Percentiles rank a stretch among this genome's conserved stretches.
Evolutionary conservation across 441 rosid species (phyloP).

Genomic region (Hypseocharis bilobata): DNA sequence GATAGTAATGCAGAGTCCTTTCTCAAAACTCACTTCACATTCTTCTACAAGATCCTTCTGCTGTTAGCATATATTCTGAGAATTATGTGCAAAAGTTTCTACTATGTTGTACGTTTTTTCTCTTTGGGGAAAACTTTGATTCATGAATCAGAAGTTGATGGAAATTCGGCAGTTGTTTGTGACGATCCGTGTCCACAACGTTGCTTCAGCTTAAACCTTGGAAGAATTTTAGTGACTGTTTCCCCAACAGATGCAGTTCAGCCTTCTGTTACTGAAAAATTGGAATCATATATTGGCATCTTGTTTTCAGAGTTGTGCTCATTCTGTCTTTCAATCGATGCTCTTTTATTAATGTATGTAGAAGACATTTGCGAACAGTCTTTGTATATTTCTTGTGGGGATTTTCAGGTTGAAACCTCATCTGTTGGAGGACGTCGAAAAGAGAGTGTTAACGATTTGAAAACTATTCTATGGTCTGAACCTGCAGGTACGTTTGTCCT

Average conservation of each 20-base stretch:
- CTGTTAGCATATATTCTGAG: constrained; percentile 35
- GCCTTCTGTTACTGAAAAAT: constrained; percentile 27
- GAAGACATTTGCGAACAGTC: constrained; percentile 42
- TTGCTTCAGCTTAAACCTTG: constrained; percentile 42
- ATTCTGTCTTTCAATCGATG: constrained; percentile 48
- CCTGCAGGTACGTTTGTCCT: constrained; percentile 42
- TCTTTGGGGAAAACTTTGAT: constrained; percentile 21
- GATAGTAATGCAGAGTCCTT: constrained; percentile 26
- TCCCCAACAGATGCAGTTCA: constrained; percentile 30
- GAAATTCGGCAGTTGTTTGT: constrained; percentile 25
- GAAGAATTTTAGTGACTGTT: constrained; percentile 38
- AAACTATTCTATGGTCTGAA: constrained; percentile 47
- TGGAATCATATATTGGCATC: constrained; percentile 32
- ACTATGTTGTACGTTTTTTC: constrained; percentile 26
- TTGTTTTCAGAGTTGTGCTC: constrained; percentile 35
- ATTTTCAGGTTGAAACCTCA: constrained; percentile 40
- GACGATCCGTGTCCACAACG: constrained; percentile 28
- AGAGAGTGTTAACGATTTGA: constrained; percentile 29
- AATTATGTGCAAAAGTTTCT: constrained; percentile 29
- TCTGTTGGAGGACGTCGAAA: constrained; percentile 28
- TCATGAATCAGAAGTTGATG: constrained; percentile 32
- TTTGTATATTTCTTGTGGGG: constrained; percentile 50
- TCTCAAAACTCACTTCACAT: constrained; percentile 21
- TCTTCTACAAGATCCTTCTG: constrained; percentile 29
- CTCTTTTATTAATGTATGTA: constrained; percentile 36